Evolutionary conservation across 805 yeast genomes (phyloP), one percentile per base, ranked within the genome.

Genomic region (Yarrowia porcina): DNA sequence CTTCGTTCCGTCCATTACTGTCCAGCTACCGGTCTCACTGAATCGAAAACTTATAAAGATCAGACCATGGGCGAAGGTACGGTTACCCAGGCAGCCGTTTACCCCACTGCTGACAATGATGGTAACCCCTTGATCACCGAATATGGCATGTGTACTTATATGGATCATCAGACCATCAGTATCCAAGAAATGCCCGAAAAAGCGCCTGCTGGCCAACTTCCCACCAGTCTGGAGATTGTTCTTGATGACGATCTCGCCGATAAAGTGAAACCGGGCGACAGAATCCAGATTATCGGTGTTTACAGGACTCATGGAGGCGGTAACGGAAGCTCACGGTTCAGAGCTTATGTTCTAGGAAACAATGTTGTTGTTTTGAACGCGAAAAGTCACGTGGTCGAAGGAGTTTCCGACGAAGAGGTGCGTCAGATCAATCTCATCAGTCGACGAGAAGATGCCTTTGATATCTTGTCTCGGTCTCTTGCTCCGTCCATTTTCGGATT

Each of bases 401-500:
- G 76, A 32, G 81, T 94, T 69, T 83, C 93, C 1, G 97, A 90
- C 70, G 77, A 77, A 39, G 97, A 94, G 73, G 85, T 94, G 68
- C 83, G 96, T 70, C 89, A 89, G 70, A 91, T 94, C 76, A 90
- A 89, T 75, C 84, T 82, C 70, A 75, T 93, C 42, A 80, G 96
- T 12, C 86, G 86, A 70, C 85, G 83, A 67, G 79, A 80, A 59
- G 83, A 88, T 66, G 82, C 91, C 18, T 90, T 93, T 73, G 91
- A 90, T 23, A 77, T 88, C 33, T 79, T 94, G 69, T 79, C 97
- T 0, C 88, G 85, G 67, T 90, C 97, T 1, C 80, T 94, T 63
- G 99, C 99, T 2, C 99, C 99, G 4, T 89, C 97, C 8, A 94
- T 94, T 69, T 94, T 87, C 74, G 98, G 98, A 1, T 93, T 90